Base-by-base conservation (phyloP, 2,329 filamentous ascomycete genomes). In the Ceratocystis cacaofunesta region DNA sequence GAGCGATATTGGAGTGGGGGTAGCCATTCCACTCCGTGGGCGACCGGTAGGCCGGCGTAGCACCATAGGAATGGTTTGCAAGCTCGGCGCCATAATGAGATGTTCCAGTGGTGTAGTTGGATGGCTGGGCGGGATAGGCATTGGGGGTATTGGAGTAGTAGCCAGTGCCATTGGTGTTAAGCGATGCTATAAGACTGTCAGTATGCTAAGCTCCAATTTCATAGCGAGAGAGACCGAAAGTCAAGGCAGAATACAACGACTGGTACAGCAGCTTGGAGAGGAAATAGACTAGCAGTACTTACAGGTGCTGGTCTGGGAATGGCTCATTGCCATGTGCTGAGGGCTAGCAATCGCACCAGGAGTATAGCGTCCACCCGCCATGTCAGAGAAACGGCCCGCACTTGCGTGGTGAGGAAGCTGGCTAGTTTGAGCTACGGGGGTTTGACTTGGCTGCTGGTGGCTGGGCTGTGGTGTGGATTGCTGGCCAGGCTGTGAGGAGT, bases 81-180 rank as follows among this genome's bases (percentile, higher is more conserved):
- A 44, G 58, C 7, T 61, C 32, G 17, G 58, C 36, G 2, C 58
- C 58, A 28, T 44, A 57, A 17, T 57, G 52, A 8, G 52, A 57
- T 17, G 52, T 57, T 32, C 52, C 52, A 28, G 52, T 61, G 4
- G 58, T 61, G 36, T 61, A 61, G 19, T 44, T 61, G 36, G 58
- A 28, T 32, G 58, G 58, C 12, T 41, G 30, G 2, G 58, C 19
- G 36, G 19, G 19, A 41, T 61, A 43, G 19, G 32, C 2, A 28
- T 61, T 43, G 36, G 32, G 22, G 7, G 19, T 30, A 10, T 22
- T 61, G 10, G 58, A 28, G 36, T 43, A 61, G 19, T 61, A 61
- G 12, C 58, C 32, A 46, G 22, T 57, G 15, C 52, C 52, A 32
- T 57, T 57, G 15, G 52, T 57, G 22, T 57, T 57, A 15, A 57